Percentiles rank a stretch among this genome's conserved stretches.
Conservation (phyloP, 768 basidiomycete genomes). For the Kwoniella sp. region DNA sequence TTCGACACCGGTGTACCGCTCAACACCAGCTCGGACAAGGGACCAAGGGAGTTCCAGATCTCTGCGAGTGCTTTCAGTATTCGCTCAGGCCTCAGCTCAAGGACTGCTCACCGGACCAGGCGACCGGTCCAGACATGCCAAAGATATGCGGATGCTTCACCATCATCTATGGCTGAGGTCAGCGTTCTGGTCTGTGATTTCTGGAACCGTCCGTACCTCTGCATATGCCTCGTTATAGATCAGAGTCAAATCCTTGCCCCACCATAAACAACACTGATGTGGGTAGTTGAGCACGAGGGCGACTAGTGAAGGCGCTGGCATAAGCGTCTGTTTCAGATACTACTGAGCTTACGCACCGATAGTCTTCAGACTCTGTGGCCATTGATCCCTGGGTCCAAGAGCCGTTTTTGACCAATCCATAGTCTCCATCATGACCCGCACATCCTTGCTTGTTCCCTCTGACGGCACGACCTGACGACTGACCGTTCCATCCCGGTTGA, state of each 20-base stretch:
- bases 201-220: slow-evolving; percentile 11
- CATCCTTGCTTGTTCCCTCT: slow-evolving; percentile 20
- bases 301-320: too few species aligned
- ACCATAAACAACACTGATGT: slow-evolving; percentile 45
- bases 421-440: slow-evolving; percentile 31
- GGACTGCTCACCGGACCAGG: slow-evolving; percentile 35
- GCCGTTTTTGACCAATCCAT: slow-evolving; percentile 45
- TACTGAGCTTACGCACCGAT: slow-evolving; percentile 20
- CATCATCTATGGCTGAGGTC: slow-evolving; percentile 15
- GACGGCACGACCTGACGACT: slow-evolving; percentile 1
- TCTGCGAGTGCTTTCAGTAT: slow-evolving; percentile 10
- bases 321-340: neutral
- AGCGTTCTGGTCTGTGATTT: neutral
- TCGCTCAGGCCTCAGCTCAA: neutral
- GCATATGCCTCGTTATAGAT: slow-evolving; percentile 46
- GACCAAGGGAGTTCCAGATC: slow-evolving; percentile 42
- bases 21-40: slow-evolving; percentile 38
- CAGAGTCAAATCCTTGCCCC: slow-evolving; percentile 43
- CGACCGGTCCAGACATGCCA: slow-evolving; percentile 40
- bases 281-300: slow-evolving; percentile 30
- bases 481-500: slow-evolving; percentile 33
- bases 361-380: slow-evolving; percentile 44
- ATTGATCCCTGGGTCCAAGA: slow-evolving; percentile 34
- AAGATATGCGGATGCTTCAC: slow-evolving; percentile 46
- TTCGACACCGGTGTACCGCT: slow-evolving; percentile 39